Evolutionary conservation across 805 yeast species (phyloP).

Genomic region (Clavispora vitiphila): DNA sequence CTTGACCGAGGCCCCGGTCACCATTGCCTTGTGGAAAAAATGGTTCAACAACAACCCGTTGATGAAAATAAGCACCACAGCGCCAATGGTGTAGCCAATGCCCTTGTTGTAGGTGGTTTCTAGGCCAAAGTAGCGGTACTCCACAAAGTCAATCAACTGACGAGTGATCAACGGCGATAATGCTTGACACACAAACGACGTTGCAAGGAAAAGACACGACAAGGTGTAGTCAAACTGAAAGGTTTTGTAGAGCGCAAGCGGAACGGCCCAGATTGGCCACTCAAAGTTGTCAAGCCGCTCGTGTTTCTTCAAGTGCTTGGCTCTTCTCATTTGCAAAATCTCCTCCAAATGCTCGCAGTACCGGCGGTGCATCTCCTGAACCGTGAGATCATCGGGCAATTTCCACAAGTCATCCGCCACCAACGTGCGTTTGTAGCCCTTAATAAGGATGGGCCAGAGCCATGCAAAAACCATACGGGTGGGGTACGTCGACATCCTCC

Average conservation of each 20-base stretch:
- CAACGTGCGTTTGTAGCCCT: slow-evolving; percentile 38
- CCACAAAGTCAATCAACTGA: slow-evolving; percentile 61
- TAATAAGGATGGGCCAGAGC: slow-evolving; percentile 35
- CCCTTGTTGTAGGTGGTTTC: slow-evolving; percentile 50
- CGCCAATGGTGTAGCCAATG: slow-evolving; percentile 72
- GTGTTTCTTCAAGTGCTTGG: slow-evolving; percentile 15
- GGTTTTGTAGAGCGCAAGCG: slow-evolving; percentile 45
- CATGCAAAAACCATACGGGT: slow-evolving; percentile 37
- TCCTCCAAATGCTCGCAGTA: slow-evolving; percentile 23
- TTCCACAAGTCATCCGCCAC: slow-evolving; percentile 34
- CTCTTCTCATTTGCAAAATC: slow-evolving; percentile 17
- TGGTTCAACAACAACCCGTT: slow-evolving; percentile 40
- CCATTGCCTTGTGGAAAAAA: slow-evolving; percentile 38
- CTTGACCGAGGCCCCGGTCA: slow-evolving; percentile 38
- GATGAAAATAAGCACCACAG: slow-evolving; percentile 47
- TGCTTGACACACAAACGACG: slow-evolving; percentile 47
- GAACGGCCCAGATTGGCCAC: slow-evolving; percentile 38
- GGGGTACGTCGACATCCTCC: slow-evolving; percentile 26
- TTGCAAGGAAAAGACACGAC: slow-evolving; percentile 37
- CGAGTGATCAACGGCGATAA: slow-evolving; percentile 65
- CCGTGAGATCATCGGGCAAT: slow-evolving; percentile 31
- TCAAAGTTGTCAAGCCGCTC: slow-evolving; percentile 20
- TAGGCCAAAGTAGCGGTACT: slow-evolving; percentile 40
- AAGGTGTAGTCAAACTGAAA: slow-evolving; percentile 41
- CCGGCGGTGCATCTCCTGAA: slow-evolving; percentile 29